Evolutionary conservation across 2,329 filamentous ascomycete genomes (phyloP).

Genomic region (Tolypocladium endophyticum): DNA sequence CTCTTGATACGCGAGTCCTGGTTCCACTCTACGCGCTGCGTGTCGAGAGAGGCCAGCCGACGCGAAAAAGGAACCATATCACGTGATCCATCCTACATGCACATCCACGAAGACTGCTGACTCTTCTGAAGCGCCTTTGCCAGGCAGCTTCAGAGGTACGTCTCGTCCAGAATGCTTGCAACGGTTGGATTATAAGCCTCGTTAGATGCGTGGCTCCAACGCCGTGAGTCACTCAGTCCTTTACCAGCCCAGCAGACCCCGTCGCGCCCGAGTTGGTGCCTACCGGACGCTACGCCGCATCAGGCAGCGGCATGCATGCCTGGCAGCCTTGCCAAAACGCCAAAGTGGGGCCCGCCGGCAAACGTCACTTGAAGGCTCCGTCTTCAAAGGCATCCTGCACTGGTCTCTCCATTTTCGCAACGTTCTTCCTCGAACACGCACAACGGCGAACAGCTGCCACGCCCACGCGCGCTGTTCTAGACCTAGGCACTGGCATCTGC

Average conservation of each 20-base stretch:
- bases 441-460: neutral
- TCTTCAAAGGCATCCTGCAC: neutral
- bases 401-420: neutral
- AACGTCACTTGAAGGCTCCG: neutral
- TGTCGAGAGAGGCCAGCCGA: neutral
- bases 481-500: neutral
- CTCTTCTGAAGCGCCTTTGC: neutral
- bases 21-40: neutral
- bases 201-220: neutral
- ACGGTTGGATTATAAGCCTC: neutral
- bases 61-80: slow-evolving; percentile 1
- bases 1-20: neutral
- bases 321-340: neutral
- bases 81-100: neutral
- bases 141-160: neutral
- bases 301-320: neutral
- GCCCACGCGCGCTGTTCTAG: neutral
- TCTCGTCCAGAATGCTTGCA: no score
- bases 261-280: neutral
- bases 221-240: no score
- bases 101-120: neutral
- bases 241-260: no score
- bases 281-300: neutral
- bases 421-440: neutral
- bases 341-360: neutral